These are phyloP conservation scores for Russula earlei DNA, from an alignment of 768 basidiomycete genomes.

Conservation along the genomic window DNA sequence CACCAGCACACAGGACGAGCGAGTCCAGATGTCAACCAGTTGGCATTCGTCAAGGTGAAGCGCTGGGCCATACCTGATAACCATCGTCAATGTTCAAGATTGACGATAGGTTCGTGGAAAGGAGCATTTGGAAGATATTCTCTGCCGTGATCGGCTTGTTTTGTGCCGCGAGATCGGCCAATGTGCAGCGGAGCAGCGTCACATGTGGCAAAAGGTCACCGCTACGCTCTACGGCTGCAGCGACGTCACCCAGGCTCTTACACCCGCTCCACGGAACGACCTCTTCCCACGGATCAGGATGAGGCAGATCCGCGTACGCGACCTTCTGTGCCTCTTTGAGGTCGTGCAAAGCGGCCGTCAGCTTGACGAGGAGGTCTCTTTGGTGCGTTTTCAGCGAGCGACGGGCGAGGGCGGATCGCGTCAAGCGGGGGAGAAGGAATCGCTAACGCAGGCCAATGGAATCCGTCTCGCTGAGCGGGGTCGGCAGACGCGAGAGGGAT, in stretches of 20 bases:
- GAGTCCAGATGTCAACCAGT: neutral
- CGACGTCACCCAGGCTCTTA: constrained; percentile 35
- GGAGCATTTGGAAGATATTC: constrained; percentile 50
- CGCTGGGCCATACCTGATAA: constrained; percentile 41
- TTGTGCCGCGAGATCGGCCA: constrained; percentile 40
- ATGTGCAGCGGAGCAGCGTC: constrained; percentile 54
- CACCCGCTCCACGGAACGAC: constrained; percentile 35
- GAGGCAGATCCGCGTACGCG: constrained; percentile 49
- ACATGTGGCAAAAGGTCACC: constrained; percentile 34
- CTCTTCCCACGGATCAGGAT: constrained; percentile 43
- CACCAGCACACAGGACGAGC: neutral
- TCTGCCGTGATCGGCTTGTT: constrained; percentile 40
- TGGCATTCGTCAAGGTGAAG: no score
- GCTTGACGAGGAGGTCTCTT: constrained; percentile 40
- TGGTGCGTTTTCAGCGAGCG: constrained; percentile 54
- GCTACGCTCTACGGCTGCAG: constrained; percentile 17
- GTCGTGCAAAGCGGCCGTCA: constrained; percentile 46
- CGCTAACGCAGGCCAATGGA: constrained; percentile 35
- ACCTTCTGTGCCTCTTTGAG: constrained; percentile 49
- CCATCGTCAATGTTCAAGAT: constrained; percentile 39
- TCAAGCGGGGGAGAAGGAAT: constrained; percentile 58
- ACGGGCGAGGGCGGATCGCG: constrained; percentile 50
- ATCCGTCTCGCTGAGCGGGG: neutral
- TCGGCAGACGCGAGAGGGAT: no score
- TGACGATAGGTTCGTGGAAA: constrained; percentile 46